phyloP scores from a whole-genome alignment of 2,329 filamentous ascomycete species.

The Aphanocladium album region DNA sequence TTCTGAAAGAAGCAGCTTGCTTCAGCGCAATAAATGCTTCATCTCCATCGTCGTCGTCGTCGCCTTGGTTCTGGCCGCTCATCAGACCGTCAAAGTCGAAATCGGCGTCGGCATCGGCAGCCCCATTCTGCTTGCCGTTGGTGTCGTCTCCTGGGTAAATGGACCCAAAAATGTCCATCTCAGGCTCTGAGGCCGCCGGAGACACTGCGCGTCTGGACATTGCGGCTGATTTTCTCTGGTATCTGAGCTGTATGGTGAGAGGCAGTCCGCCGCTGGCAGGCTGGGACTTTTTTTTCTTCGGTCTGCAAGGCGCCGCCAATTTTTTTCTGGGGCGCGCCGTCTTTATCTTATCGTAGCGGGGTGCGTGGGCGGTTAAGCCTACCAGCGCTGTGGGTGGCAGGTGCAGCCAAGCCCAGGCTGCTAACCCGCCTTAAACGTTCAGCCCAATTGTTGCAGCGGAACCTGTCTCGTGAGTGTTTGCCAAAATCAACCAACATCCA shows the following conservation, averaged over 20 bases:
- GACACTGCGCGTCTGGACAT: constrained; percentile 75
- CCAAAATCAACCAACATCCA: neutral
- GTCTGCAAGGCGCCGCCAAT: constrained; percentile 13
- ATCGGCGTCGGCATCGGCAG: constrained; percentile 33
- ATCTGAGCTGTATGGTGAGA: neutral
- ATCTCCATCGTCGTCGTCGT: constrained; percentile 69
- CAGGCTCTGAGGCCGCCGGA: constrained; percentile 80
- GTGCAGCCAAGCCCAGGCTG: too few species aligned
- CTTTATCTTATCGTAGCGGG: constrained; percentile 37
- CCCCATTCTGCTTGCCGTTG: constrained; percentile 33
- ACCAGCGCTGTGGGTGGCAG: neutral
- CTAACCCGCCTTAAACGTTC: too few species aligned
- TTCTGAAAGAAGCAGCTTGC: constrained; percentile 83
- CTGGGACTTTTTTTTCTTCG: neutral
- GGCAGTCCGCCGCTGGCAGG: neutral
- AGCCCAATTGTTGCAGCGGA: too few species aligned
- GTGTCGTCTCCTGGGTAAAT: constrained; percentile 62
- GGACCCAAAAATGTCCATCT: constrained; percentile 81
- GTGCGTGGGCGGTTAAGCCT: constrained; percentile 20
- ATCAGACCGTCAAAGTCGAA: constrained; percentile 59
- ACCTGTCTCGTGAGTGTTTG: neutral
- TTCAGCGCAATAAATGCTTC: constrained; percentile 85
- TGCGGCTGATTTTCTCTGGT: constrained; percentile 12
- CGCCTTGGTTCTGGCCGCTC: constrained; percentile 41
- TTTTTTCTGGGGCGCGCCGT: constrained; percentile 27